phyloP scores from a whole-genome alignment of 2,329 filamentous ascomycete genomes.

The Rhinocladiella similis region DNA sequence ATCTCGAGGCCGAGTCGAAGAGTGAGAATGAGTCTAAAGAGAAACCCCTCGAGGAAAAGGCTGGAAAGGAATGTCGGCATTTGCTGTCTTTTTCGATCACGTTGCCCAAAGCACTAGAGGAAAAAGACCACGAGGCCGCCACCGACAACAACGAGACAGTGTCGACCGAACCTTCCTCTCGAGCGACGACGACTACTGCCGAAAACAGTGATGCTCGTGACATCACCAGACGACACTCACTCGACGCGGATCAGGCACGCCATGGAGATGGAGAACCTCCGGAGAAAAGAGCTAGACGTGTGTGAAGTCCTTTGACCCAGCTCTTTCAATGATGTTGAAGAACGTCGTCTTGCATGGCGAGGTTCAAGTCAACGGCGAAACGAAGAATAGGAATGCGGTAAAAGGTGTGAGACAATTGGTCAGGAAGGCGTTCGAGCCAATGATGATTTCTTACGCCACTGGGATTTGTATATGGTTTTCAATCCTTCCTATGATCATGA shows the following conservation, averaged over 20 bases:
- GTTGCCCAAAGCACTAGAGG: neutral
- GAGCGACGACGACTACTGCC: neutral
- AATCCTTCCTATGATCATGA: neutral
- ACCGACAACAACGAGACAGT: neutral
- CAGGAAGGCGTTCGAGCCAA: neutral
- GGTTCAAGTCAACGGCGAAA: too few relatives aligned
- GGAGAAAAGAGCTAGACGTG: slow-evolving; percentile 16
- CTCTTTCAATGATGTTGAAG: too few relatives aligned
- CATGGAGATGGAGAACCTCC: slow-evolving; percentile 12
- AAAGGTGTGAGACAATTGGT: too few relatives aligned
- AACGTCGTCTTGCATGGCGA: too few relatives aligned
- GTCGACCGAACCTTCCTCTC: neutral
- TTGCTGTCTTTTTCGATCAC: slow-evolving; percentile 20
- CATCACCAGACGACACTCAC: neutral
- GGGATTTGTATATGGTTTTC: too few relatives aligned
- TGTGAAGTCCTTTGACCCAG: neutral
- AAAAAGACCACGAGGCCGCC: neutral
- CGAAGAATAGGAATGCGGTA: too few relatives aligned
- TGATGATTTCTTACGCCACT: too few relatives aligned
- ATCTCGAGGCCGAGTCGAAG: neutral
- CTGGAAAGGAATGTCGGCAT: neutral
- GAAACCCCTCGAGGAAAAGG: neutral
- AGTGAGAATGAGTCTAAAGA: neutral
- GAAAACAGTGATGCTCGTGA: too few relatives aligned
- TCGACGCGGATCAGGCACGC: slow-evolving; percentile 2